phyloP scores from a whole-genome alignment of 1,139 yeast genomes.

The Geotrichum australiense region DNA sequence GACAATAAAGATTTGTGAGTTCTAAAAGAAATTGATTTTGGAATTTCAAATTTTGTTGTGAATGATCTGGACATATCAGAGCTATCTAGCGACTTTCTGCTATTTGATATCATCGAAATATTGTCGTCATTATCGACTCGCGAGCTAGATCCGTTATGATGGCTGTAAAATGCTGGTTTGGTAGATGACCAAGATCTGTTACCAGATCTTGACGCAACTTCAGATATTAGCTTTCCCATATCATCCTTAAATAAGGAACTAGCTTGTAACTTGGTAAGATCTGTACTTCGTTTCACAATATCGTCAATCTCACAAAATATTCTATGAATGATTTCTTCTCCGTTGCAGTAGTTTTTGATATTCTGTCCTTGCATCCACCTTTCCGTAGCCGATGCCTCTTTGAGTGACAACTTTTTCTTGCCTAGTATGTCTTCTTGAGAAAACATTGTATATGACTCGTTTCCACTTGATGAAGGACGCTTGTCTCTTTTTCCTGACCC shows the following conservation, averaged over 20 bases:
- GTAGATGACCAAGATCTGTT: not conserved
- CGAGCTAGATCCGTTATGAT: constrained; percentile 1
- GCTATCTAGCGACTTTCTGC: constrained; percentile 1
- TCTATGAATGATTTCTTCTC: constrained; percentile 35
- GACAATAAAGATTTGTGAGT: constrained; percentile 25
- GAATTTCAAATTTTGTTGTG: too few species aligned
- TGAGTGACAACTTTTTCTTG: constrained; percentile 31
- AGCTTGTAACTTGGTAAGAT: constrained; percentile 23
- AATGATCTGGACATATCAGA: too few species aligned
- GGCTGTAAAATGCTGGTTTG: constrained; percentile 4
- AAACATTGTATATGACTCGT: constrained; percentile 30
- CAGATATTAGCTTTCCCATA: constrained; percentile 26
- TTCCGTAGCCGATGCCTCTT: constrained; percentile 32
- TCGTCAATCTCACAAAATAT: constrained; percentile 34
- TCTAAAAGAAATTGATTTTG: constrained; percentile 19
- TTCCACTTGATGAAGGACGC: constrained; percentile 23
- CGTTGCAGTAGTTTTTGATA: constrained; percentile 32
- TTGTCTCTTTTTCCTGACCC: constrained; percentile 24
- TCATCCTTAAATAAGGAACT: constrained; percentile 26
- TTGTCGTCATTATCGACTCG: constrained; percentile 2
- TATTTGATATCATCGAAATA: not conserved
- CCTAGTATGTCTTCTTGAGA: constrained; percentile 30
- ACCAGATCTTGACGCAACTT: constrained; percentile 20
- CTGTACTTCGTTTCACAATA: constrained; percentile 27
- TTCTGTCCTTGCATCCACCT: constrained; percentile 31